A percentile compares a stretch with the other conserved stretches of the same genome.
Conservation (phyloP, 192 early-diverging fungal species). For the Backusella macrospora region DNA sequence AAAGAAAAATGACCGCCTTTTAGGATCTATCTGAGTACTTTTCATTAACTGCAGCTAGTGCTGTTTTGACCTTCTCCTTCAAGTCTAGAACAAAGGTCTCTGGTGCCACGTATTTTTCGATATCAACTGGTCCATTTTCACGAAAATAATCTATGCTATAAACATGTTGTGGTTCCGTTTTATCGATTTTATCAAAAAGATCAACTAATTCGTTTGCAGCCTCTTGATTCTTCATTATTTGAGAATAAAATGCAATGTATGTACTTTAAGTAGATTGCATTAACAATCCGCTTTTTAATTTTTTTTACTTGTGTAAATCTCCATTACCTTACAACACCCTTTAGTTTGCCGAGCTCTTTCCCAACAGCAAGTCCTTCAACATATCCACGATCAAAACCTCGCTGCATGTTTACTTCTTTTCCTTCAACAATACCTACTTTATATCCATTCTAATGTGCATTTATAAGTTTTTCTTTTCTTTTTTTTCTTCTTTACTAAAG, state of each 20-base stretch:
- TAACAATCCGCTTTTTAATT: background rate
- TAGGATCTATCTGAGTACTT: background rate
- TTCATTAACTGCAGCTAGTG: background rate
- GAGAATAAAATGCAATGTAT: constrained; percentile 4
- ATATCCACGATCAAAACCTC: constrained; percentile 67
- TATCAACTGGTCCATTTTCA: background rate
- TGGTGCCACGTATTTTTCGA: background rate
- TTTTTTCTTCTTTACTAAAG: background rate
- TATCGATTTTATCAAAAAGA: constrained; percentile 10
- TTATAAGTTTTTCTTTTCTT: background rate
- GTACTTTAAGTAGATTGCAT: background rate
- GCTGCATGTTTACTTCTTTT: constrained; percentile 58
- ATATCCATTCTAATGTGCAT: constrained; percentile 54
- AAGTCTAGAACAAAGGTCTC: background rate
- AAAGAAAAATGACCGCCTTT: background rate
- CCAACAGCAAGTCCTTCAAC: constrained; percentile 57
- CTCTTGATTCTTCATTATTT: constrained; percentile 14
- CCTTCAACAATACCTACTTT: constrained; percentile 67
- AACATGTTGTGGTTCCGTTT: constrained; percentile 16
- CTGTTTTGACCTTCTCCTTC: background rate
- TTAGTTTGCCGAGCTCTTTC: constrained; percentile 51
- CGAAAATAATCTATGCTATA: constrained; percentile 20
- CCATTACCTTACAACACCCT: constrained; percentile 55
- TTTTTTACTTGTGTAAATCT: no score
- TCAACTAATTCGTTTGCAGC: background rate